phyloP scores from a whole-genome alignment of 768 basidiomycete species.

The Lactifluus hygrophoroides region DNA sequence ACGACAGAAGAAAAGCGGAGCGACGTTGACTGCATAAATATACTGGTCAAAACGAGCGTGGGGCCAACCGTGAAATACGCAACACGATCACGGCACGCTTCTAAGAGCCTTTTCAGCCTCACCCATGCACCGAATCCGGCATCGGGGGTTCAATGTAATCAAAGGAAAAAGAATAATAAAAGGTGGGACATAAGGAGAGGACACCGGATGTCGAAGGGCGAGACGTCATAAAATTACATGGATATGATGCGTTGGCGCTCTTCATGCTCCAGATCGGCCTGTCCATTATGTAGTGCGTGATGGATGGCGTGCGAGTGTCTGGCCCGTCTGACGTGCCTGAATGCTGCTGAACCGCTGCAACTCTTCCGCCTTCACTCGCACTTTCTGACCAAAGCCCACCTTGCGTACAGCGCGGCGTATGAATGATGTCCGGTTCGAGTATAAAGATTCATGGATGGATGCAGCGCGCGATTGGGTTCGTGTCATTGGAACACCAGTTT shows the following conservation, averaged over 20 bases:
- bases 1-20: background rate
- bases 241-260: background rate
- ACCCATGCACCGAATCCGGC: conserved; percentile 1
- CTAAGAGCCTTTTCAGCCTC: background rate
- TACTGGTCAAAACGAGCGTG: background rate
- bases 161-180: background rate
- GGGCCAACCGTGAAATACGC: background rate
- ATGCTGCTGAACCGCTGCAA: conserved; percentile 80
- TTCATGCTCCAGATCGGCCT: background rate
- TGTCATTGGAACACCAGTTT: conserved; percentile 61
- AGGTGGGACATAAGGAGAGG: background rate
- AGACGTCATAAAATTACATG: conserved; percentile 9
- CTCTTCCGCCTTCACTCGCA: conserved; percentile 78
- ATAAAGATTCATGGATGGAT: conserved; percentile 84
- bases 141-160: background rate
- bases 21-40: background rate
- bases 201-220: conserved; percentile 2
- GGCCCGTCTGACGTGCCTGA: conserved; percentile 73
- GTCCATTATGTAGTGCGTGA: conserved; percentile 36
- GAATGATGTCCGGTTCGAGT: conserved; percentile 93
- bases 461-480: conserved; percentile 87
- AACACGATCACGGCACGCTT: background rate
- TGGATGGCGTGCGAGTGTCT: conserved; percentile 69
- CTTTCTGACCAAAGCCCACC: conserved; percentile 79
- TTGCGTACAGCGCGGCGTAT: conserved; percentile 80